Conservation (phyloP, 176 grass and related monocot genomes). For the Rhynchospora pubera region DNA sequence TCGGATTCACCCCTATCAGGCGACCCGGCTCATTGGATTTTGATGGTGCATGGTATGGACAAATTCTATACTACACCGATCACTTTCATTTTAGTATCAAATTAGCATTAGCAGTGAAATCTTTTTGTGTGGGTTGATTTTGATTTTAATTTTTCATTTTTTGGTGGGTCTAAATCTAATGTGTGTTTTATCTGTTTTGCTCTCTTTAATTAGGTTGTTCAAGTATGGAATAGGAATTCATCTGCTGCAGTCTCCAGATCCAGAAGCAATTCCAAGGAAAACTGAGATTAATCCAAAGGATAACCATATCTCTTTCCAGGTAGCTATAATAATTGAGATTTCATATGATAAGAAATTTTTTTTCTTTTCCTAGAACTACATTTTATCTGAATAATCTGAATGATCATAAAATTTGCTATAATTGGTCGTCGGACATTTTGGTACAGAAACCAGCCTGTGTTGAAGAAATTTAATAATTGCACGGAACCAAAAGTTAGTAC, state of each 20-base stretch:
- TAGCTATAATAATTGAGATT: not conserved
- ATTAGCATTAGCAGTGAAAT: not conserved
- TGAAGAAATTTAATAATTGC: not conserved
- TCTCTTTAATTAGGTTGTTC: conserved; percentile 42
- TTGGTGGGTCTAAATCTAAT: no score
- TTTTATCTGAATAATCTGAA: not conserved
- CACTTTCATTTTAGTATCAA: not conserved
- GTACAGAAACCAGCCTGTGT: not conserved
- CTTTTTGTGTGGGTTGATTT: not conserved
- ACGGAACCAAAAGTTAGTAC: not conserved
- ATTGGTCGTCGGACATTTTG: not conserved
- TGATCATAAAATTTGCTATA: not conserved
- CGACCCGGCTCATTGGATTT: conserved; percentile 73
- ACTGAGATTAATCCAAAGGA: conserved; percentile 80
- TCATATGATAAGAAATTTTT: not conserved
- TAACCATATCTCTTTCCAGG: conserved; percentile 94
- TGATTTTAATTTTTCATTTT: not conserved
- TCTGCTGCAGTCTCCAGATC: conserved; percentile 60
- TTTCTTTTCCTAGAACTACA: not conserved
- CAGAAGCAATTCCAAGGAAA: conserved; percentile 41
- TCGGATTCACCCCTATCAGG: conserved; percentile 69
- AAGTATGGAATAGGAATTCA: conserved; percentile 80
- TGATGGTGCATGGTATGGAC: conserved; percentile 61
- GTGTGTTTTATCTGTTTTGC: not conserved
- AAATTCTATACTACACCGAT: not conserved